Evolutionary conservation across 306 rosid genomes (phyloP), one percentile per base, ranked within the genome.

Genomic region (Lupinus albus): DNA sequence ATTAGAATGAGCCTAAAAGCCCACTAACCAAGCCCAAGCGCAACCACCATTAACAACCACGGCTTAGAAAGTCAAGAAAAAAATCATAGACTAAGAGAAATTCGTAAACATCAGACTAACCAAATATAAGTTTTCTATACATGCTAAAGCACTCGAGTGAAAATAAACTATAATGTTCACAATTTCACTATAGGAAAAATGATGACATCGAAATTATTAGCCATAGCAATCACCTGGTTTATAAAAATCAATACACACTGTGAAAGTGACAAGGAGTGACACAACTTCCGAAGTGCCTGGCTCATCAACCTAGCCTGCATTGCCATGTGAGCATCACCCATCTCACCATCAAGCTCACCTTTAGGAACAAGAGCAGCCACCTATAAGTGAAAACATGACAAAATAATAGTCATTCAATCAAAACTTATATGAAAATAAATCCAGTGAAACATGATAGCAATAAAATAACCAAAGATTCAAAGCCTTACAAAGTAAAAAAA

Each of bases 291-390:
- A 70, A 93, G 98, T 6, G 96, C 89, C 85, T 88, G 98, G 79
- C 97, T 90, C 97, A 93, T 89, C 83, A 93, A 75, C 83, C 95
- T 86, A 72, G 97, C 98, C 82, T 89, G 98, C 97, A 89, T 83
- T n/a, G 98, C 97, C 89, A 88, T 85, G 76, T 86, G 97, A 74
- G 97, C 95, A 64, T 93, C 98, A 62, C 91, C 98, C 95, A 89
- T 88, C 76, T 85, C 97, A 14, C 97, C 97, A 47, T 93, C 98
- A 74, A 92, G 97, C 68, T 89, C 98, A 21, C 92, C 79, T 83
- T 88, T 89, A 51, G 98, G 98, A 80, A 93, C 93, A 67, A 93
- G 97, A 18, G 97, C 95, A 49, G 98, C 95, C 38, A 93, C 98
- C 98, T 93, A 76, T 64, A 75, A 78, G 49, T 32, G 44, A 54